phyloP scores from a whole-genome alignment of 306 rosid species.

The Fragaria ananassa region DNA sequence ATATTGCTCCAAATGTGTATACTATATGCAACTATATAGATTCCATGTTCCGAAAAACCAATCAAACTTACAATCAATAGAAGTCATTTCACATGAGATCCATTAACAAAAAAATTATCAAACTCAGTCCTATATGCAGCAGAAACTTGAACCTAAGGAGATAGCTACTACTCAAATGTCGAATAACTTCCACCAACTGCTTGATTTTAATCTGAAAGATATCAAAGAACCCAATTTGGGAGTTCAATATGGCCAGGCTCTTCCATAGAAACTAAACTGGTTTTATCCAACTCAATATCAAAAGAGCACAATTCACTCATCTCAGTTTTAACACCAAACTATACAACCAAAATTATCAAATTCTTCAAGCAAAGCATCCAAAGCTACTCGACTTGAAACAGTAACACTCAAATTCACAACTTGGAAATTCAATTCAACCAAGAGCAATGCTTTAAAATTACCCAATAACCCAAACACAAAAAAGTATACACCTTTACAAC shows the following conservation, averaged over 20 bases:
- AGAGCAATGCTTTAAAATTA: background rate
- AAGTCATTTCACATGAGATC: background rate
- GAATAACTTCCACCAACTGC: background rate
- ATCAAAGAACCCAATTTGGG: background rate
- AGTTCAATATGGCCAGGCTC: background rate
- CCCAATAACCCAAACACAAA: background rate
- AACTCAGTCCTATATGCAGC: background rate
- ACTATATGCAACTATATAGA: too few relatives aligned
- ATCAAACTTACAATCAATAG: background rate
- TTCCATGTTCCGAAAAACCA: background rate
- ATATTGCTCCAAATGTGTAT: background rate
- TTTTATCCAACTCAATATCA: background rate
- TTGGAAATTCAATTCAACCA: background rate
- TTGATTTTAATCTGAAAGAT: background rate
- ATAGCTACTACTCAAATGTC: background rate
- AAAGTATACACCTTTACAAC: background rate
- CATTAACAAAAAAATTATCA: background rate
- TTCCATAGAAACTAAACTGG: background rate
- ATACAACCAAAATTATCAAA: background rate
- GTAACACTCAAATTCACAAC: background rate
- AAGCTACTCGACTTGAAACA: background rate
- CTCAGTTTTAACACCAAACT: background rate
- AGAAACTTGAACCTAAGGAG: background rate
- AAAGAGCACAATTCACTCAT: background rate
- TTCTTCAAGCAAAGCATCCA: background rate